Percentiles rank a stretch among this genome's conserved stretches.
Conservation (phyloP, 2,329 filamentous ascomycete genomes). For the Leptographium procerum region DNA sequence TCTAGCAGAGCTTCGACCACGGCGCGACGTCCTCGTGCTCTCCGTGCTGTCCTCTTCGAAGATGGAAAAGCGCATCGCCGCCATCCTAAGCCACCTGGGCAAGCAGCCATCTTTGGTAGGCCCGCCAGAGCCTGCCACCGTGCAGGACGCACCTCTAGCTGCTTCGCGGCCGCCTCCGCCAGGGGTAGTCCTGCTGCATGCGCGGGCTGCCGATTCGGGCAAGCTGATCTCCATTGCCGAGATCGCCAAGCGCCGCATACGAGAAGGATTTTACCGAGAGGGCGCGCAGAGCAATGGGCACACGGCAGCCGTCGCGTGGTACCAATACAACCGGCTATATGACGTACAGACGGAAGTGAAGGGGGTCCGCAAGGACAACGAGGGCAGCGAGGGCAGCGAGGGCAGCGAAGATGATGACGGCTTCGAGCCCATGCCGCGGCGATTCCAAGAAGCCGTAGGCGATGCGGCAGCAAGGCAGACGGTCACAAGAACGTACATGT, state of each 20-base stretch:
- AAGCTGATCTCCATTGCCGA: conserved; percentile 61
- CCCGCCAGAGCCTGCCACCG: background rate
- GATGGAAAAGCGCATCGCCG: conserved; percentile 42
- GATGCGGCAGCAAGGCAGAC: conserved; percentile 13
- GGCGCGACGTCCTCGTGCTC: conserved; percentile 38
- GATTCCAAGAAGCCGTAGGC: conserved; percentile 41
- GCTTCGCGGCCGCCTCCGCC: conserved; percentile 11
- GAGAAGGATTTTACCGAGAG: conserved; percentile 18
- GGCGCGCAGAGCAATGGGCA: background rate
- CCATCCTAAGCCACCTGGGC: conserved; percentile 32
- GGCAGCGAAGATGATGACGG: conserved; percentile 25
- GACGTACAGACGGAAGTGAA: conserved; percentile 27
- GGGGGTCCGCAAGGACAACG: conserved; percentile 10
- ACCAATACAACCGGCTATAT: conserved; percentile 47
- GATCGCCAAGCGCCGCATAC: conserved; percentile 48
- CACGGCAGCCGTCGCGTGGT: conserved; percentile 25
- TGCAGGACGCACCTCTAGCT: background rate
- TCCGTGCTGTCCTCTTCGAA: conserved; percentile 49
- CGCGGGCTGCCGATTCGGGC: conserved; percentile 37
- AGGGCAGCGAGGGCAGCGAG: conserved; percentile 11
- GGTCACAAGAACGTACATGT: conserved; percentile 39
- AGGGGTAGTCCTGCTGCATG: conserved; percentile 36
- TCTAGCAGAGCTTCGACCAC: conserved; percentile 30
- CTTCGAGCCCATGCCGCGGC: conserved; percentile 47
- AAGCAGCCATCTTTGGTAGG: conserved; percentile 12